Percentiles rank a stretch among this genome's conserved stretches.
Evolutionary conservation across 345 rosid genomes (phyloP).

Genomic region (Lagerstroemia speciosa): DNA sequence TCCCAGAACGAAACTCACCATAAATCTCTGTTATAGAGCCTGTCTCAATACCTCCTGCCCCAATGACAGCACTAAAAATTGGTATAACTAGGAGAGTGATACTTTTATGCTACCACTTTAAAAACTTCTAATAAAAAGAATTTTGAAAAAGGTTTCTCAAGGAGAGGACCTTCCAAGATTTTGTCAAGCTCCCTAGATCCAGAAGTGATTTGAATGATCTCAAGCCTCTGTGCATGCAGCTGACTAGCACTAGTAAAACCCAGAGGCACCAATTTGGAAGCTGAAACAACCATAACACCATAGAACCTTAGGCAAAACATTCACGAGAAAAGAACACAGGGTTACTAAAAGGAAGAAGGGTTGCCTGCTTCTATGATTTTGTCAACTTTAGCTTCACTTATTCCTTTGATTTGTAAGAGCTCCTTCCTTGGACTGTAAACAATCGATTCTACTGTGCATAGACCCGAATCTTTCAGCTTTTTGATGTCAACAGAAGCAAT

Average conservation of each 20-base stretch:
- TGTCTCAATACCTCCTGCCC: constrained; percentile 84
- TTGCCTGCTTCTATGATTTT: constrained; percentile 92
- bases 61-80: neutral
- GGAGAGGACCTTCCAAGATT: constrained; percentile 61
- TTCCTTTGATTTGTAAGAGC: constrained; percentile 93
- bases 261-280: constrained; percentile 84
- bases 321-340: constrained; percentile 7
- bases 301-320: neutral
- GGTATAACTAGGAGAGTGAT: neutral
- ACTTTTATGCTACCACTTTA: neutral
- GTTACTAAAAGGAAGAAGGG: neutral
- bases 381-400: constrained; percentile 94
- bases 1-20: constrained; percentile 96
- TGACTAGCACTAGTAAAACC: constrained; percentile 93
- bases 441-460: constrained; percentile 89
- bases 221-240: constrained; percentile 86
- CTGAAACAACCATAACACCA: constrained; percentile 23
- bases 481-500: constrained; percentile 80
- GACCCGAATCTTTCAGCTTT: constrained; percentile 91
- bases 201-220: constrained; percentile 91
- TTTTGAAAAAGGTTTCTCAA: neutral
- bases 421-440: constrained; percentile 90
- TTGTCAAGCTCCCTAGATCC: constrained; percentile 96
- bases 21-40: constrained; percentile 95
- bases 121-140: neutral